phyloP scores from a whole-genome alignment of 2,329 filamentous ascomycete species.

The Phialocephala subalpina region DNA sequence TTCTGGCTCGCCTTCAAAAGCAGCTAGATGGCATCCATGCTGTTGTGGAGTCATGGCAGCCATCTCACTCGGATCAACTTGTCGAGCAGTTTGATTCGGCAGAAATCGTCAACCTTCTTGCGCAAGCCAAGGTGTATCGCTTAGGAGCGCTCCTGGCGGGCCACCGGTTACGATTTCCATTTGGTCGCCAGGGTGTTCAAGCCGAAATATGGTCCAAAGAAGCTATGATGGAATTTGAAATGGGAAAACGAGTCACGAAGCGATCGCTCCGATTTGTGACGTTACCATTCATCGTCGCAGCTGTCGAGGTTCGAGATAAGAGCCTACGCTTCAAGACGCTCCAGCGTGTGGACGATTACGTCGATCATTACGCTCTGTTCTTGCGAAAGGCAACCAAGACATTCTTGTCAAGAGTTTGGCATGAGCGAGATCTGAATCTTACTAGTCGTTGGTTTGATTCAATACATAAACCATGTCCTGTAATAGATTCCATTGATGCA shows the following conservation, averaged over 20 bases:
- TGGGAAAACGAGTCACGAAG: conserved; percentile 34
- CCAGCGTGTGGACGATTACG: conserved; percentile 55
- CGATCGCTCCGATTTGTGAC: conserved; percentile 38
- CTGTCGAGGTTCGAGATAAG: conserved; percentile 35
- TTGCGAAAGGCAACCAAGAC: conserved; percentile 37
- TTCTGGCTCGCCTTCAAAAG: conserved; percentile 29
- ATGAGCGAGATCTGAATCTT: conserved; percentile 37
- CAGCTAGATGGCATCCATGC: conserved; percentile 34
- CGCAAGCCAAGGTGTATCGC: conserved; percentile 42
- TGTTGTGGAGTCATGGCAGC: conserved; percentile 39
- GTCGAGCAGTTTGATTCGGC: conserved; percentile 33
- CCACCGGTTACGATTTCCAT: conserved; percentile 38
- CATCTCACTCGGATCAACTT: conserved; percentile 33
- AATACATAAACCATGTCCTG: conserved; percentile 38
- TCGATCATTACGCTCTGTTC: conserved; percentile 37
- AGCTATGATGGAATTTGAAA: conserved; percentile 40
- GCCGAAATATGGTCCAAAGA: conserved; percentile 42
- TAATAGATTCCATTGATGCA: conserved; percentile 33
- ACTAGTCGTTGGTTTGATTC: conserved; percentile 39
- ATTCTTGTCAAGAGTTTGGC: conserved; percentile 40
- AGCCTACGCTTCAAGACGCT: conserved; percentile 31
- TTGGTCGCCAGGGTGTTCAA: conserved; percentile 37
- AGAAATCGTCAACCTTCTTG: conserved; percentile 40
- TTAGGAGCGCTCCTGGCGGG: conserved; percentile 38
- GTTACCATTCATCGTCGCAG: conserved; percentile 41